Evolutionary conservation across 2,329 filamentous ascomycete genomes (phyloP).

Genomic region (Verticillium nubilum): DNA sequence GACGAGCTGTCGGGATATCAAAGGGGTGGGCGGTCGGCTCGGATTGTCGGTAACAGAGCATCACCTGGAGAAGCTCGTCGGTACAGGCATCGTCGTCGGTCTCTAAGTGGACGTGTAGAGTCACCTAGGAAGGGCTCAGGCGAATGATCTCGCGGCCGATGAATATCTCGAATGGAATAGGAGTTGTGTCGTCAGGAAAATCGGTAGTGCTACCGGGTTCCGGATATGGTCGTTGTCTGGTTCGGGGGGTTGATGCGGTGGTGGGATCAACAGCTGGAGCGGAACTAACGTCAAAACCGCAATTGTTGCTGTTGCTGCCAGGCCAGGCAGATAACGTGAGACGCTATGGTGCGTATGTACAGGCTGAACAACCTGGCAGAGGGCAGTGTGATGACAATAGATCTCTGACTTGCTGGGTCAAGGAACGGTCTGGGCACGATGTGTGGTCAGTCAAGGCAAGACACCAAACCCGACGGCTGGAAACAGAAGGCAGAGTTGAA

Average conservation of each 20-base stretch:
- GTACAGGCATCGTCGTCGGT: conserved; percentile 5
- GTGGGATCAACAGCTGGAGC: background rate
- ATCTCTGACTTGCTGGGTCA: background rate
- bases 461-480: background rate
- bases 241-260: background rate
- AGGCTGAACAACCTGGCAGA: background rate
- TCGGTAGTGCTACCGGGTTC: background rate
- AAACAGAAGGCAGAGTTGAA: background rate
- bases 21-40: conserved; percentile 12
- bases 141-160: too few species aligned
- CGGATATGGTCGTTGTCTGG: background rate
- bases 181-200: background rate
- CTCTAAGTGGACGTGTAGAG: background rate
- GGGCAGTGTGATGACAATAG: background rate
- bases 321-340: background rate
- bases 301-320: background rate
- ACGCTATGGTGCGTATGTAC: background rate
- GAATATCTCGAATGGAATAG: too few species aligned
- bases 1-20: conserved; percentile 15
- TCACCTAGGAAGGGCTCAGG: background rate
- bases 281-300: background rate
- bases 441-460: background rate
- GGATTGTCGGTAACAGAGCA: background rate
- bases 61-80: conserved; percentile 7
- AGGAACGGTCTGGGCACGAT: background rate